Evolutionary conservation across 306 rosid species (phyloP).

Genomic region (Trifolium repens): DNA sequence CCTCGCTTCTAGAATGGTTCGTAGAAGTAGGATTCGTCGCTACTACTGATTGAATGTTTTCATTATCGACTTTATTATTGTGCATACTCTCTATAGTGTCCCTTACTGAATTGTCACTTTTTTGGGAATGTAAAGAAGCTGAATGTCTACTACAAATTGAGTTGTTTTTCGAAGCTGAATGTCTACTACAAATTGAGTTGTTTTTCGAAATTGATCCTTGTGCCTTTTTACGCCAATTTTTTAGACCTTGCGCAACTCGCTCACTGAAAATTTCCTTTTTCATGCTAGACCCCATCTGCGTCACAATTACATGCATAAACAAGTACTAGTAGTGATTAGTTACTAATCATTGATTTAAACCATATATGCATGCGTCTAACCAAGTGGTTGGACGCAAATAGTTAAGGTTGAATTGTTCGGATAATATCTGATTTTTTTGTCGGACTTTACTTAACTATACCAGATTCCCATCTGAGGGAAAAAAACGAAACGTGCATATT

Average conservation of each 20-base stretch:
- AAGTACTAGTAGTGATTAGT: background rate
- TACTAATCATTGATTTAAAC: background rate
- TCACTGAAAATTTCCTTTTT: slow-evolving; percentile 62
- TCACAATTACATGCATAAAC: slow-evolving; percentile 10
- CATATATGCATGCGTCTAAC: background rate
- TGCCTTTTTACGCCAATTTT: slow-evolving; percentile 62
- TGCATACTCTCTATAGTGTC: slow-evolving; percentile 12
- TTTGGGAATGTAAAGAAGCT: slow-evolving; percentile 35
- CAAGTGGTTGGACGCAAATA: background rate
- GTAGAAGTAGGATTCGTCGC: background rate
- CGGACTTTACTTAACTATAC: background rate
- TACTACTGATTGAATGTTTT: background rate
- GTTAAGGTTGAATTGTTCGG: background rate
- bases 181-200: background rate
- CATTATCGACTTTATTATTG: background rate
- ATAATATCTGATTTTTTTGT: background rate
- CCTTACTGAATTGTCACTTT: slow-evolving; percentile 34
- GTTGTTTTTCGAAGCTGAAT: slow-evolving; percentile 43
- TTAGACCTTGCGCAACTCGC: slow-evolving; percentile 51
- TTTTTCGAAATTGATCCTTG: slow-evolving; percentile 43
- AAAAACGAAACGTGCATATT: no score
- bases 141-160: background rate
- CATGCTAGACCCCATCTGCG: slow-evolving; percentile 72
- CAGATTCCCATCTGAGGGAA: no score
- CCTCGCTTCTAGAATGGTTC: slow-evolving; percentile 22